Conservation (phyloP, 495 filamentous ascomycete genomes). For the Umbilicaria muhlenbergii region DNA sequence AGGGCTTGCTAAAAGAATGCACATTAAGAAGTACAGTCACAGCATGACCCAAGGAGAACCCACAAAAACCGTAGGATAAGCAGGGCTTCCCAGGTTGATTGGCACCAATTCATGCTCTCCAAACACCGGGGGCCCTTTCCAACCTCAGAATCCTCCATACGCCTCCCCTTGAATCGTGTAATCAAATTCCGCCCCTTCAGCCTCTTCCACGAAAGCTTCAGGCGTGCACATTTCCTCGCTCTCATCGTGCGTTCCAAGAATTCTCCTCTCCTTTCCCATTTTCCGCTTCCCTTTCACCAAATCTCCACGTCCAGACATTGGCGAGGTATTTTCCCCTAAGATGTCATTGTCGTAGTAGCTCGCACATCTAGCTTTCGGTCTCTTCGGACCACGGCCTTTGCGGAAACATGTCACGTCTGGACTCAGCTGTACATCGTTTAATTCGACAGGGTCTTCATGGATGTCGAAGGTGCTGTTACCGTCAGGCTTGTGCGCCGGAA, state of each 20-base stretch:
- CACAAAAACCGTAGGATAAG: too few species aligned
- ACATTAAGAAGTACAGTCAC: too few species aligned
- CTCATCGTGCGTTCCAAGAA: conserved; percentile 1
- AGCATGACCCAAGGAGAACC: too few species aligned
- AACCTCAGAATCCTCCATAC: too few species aligned
- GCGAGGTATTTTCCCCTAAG: background rate
- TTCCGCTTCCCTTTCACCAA: background rate
- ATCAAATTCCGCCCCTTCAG: conserved; percentile 3
- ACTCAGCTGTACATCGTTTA: conserved; percentile 5
- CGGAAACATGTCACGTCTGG: conserved; percentile 8
- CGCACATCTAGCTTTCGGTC: conserved; percentile 6
- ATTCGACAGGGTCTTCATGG: background rate
- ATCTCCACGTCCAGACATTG: background rate
- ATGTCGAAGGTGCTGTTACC: background rate
- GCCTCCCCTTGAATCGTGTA: background rate
- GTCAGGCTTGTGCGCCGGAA: background rate
- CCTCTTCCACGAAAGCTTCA: conserved; percentile 3
- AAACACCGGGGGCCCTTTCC: too few species aligned
- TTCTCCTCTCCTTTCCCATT: background rate
- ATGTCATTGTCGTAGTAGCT: conserved; percentile 13
- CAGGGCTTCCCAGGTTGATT: too few species aligned
- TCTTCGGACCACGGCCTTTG: conserved; percentile 8
- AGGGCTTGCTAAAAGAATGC: too few species aligned
- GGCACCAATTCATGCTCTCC: too few species aligned
- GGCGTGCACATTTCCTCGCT: background rate